These are phyloP conservation scores for Pelagophyceae sp. DNA, from an alignment of 352 stramenopile genomes.

Conservation along the genomic window DNA sequence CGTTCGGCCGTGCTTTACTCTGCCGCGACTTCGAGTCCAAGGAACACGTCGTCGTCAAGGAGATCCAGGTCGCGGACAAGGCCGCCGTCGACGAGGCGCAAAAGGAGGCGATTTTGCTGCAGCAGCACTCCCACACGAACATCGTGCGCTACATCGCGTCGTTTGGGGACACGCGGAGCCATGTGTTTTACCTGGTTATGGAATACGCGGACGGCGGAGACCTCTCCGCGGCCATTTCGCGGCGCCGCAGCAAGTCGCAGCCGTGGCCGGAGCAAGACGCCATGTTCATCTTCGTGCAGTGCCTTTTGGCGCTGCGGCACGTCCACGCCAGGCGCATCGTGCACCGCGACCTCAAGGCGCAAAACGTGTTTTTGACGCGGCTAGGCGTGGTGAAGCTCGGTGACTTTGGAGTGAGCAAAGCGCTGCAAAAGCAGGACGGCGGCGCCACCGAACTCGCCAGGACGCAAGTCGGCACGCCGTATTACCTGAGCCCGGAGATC, in stretches of 20 bases:
- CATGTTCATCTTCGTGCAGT: conserved; percentile 43
- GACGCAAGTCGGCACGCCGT: conserved; percentile 47
- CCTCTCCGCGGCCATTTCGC: conserved; percentile 31
- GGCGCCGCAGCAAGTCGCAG: background rate
- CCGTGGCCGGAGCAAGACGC: conserved; percentile 38
- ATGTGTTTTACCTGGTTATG: conserved; percentile 48
- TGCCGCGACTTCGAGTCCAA: background rate
- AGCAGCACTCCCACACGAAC: conserved; percentile 33
- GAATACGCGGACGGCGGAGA: conserved; percentile 49
- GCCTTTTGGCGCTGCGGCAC: conserved; percentile 44
- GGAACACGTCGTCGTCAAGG: conserved; percentile 9
- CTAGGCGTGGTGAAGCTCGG: conserved; percentile 41
- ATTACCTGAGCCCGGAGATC: conserved; percentile 60
- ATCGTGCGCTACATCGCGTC: conserved; percentile 45
- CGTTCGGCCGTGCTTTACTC: conserved; percentile 9
- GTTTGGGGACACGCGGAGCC: conserved; percentile 23
- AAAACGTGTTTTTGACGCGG: conserved; percentile 45
- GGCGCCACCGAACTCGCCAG: conserved; percentile 29
- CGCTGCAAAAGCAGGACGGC: conserved; percentile 9
- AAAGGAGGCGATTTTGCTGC: background rate
- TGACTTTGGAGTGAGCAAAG: conserved; percentile 46
- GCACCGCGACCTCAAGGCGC: conserved; percentile 42
- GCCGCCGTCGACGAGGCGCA: background rate
- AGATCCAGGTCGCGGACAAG: background rate
- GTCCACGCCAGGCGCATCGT: conserved; percentile 46